Evolutionary conservation across 1,284 basidiomycete species (phyloP).

Genomic region (Ganoderma sinense): DNA sequence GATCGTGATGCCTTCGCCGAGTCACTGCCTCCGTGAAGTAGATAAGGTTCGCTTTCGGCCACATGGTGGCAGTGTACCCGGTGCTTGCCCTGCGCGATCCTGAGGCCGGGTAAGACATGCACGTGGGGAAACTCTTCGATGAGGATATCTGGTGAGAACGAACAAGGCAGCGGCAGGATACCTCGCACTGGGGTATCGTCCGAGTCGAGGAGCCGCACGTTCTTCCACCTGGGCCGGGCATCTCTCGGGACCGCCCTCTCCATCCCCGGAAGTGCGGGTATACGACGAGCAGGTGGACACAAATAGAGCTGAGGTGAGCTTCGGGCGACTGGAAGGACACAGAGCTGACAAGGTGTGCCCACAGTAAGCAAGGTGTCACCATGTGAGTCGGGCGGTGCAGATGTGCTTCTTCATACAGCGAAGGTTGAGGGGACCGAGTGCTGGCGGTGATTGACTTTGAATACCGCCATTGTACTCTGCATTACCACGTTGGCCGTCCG

Average conservation of each 20-base stretch:
- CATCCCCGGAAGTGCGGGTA: not conserved
- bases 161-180: constrained; percentile 4
- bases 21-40: not conserved
- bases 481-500: not conserved
- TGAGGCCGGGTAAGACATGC: constrained; percentile 11
- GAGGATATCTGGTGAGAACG: constrained; percentile 16
- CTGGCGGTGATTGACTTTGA: constrained; percentile 17
- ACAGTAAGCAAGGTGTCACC: no score
- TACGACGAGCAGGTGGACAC: constrained; percentile 3
- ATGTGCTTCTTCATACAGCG: constrained; percentile 18
- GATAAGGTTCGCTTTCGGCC: not conserved
- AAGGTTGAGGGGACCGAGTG: constrained; percentile 2
- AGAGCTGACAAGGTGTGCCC: no score
- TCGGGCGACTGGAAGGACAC: constrained; percentile 11
- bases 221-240: constrained; percentile 20
- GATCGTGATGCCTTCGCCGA: not conserved
- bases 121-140: constrained; percentile 11
- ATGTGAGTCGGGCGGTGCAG: constrained; percentile 14
- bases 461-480: not conserved
- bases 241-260: constrained; percentile 2
- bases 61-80: constrained; percentile 16
- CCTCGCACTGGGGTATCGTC: constrained; percentile 3
- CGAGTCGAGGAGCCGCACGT: constrained; percentile 21
- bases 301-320: constrained; percentile 17
- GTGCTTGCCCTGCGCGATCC: constrained; percentile 13